A percentile compares a stretch with the other conserved stretches of the same genome.
phyloP scores from a whole-genome alignment of 1,284 basidiomycete genomes.

The Cryptococcus neoformans region DNA sequence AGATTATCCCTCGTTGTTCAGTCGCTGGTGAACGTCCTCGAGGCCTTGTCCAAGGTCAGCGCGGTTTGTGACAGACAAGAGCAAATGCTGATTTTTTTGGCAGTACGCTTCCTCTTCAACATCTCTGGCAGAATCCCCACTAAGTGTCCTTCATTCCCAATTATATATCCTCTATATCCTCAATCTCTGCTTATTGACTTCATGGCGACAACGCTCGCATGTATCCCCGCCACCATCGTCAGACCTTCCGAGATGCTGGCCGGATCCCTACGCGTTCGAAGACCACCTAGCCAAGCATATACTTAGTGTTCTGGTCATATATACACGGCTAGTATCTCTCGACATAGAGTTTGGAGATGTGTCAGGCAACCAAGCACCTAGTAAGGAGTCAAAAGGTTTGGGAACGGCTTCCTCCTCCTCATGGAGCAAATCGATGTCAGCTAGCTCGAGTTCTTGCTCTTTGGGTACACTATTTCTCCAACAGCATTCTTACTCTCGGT shows the following conservation, averaged over 20 bases:
- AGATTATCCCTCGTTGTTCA: conserved; percentile 73
- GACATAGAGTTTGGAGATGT: conserved; percentile 14
- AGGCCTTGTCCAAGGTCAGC: conserved; percentile 68
- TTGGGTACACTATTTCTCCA: conserved; percentile 29
- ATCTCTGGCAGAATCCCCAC: conserved; percentile 52
- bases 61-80: not conserved
- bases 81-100: conserved; percentile 54
- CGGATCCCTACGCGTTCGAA: conserved; percentile 74
- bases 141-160: conserved; percentile 82
- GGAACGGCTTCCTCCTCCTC: conserved; percentile 20
- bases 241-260: conserved; percentile 51
- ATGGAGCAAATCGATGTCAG: conserved; percentile 13
- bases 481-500: conserved; percentile 30
- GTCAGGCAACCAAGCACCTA: conserved; percentile 11
- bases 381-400: conserved; percentile 20
- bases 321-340: conserved; percentile 67
- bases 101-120: conserved; percentile 37
- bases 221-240: conserved; percentile 10
- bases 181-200: conserved; percentile 68
- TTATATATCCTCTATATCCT: conserved; percentile 84
- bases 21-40: conserved; percentile 69
- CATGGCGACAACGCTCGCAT: conserved; percentile 56
- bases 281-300: conserved; percentile 83
- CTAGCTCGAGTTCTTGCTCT: conserved; percentile 15
- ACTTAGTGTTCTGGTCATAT: conserved; percentile 74